Evolutionary conservation across 192 early-diverging fungal species (phyloP).

Genomic region (Lunasporangiospora selenospora): DNA sequence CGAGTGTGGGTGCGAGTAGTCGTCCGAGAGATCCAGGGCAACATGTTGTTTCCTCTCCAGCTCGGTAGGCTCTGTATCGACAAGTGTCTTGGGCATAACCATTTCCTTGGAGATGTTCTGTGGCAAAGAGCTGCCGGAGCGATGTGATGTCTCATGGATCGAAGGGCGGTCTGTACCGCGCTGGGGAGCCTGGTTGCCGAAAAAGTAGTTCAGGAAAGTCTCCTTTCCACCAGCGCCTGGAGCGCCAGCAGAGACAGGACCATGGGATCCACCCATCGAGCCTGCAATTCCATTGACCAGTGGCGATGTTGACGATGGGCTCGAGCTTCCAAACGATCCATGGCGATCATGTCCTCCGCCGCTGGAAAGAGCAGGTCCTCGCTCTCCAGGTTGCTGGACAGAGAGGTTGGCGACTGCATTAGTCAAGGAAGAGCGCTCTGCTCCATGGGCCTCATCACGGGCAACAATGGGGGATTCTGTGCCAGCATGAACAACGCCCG

Average conservation of each 20-base stretch:
- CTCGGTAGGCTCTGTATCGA: constrained; percentile 29
- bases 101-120: constrained; percentile 45
- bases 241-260: too few species aligned
- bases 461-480: too few species aligned
- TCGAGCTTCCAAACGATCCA: constrained; percentile 15
- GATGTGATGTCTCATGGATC: constrained; percentile 16
- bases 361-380: too few species aligned
- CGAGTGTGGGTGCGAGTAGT: too few species aligned
- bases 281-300: too few species aligned
- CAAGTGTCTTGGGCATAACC: constrained; percentile 47
- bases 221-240: constrained; percentile 48
- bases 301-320: too few species aligned
- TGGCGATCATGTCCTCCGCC: too few species aligned
- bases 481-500: too few species aligned
- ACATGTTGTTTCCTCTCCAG: constrained; percentile 25
- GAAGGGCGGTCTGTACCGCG: constrained; percentile 36
- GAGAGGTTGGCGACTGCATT: constrained; percentile 26
- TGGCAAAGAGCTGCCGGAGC: constrained; percentile 8
- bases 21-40: too few species aligned
- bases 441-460: too few species aligned
- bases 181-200: constrained; percentile 48
- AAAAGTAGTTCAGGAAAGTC: constrained; percentile 61
- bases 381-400: constrained; percentile 53
- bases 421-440: too few species aligned
- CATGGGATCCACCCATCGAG: constrained; percentile 33